Percentiles rank a stretch among this genome's conserved stretches.
phyloP scores from a whole-genome alignment of 495 filamentous ascomycete species.

The Usnea hakonensis region DNA sequence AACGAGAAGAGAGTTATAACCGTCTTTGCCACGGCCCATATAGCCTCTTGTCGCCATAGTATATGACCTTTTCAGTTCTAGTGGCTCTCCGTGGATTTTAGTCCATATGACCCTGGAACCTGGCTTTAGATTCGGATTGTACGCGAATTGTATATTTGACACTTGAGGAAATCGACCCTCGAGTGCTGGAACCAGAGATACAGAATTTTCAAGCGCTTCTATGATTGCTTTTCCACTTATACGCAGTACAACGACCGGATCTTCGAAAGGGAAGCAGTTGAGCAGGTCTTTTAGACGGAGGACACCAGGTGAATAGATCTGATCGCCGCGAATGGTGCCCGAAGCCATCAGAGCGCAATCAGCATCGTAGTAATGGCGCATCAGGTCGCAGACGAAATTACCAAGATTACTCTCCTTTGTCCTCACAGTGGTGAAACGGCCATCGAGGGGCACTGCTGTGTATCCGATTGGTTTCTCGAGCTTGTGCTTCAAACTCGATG shows the following conservation, averaged over 20 bases:
- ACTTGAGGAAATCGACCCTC: conserved; percentile 74
- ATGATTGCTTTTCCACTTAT: conserved; percentile 57
- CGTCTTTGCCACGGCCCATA: conserved; percentile 83
- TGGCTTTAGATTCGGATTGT: conserved; percentile 49
- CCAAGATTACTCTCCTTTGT: conserved; percentile 71
- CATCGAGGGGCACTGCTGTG: conserved; percentile 71
- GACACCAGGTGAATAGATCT: conserved; percentile 76
- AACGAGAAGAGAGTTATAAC: conserved; percentile 64
- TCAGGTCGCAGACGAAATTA: conserved; percentile 86
- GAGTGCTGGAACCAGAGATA: conserved; percentile 70
- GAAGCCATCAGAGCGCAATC: conserved; percentile 81
- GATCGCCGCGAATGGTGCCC: conserved; percentile 84
- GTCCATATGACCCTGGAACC: conserved; percentile 57
- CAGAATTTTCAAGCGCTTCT: conserved; percentile 73
- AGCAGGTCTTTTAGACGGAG: conserved; percentile 67
- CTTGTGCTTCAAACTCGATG: conserved; percentile 60
- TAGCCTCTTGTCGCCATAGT: conserved; percentile 70
- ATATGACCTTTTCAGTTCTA: conserved; percentile 56
- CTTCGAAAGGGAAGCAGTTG: conserved; percentile 86
- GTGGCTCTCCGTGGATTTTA: conserved; percentile 48
- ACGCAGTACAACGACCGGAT: conserved; percentile 73
- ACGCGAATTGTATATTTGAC: conserved; percentile 67
- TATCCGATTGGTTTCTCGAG: conserved; percentile 78
- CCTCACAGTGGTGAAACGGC: conserved; percentile 75
- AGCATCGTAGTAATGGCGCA: conserved; percentile 69